These are phyloP conservation scores for Chionographis japonica DNA, from an alignment of 106 monocot genomes.

Conservation along the genomic window DNA sequence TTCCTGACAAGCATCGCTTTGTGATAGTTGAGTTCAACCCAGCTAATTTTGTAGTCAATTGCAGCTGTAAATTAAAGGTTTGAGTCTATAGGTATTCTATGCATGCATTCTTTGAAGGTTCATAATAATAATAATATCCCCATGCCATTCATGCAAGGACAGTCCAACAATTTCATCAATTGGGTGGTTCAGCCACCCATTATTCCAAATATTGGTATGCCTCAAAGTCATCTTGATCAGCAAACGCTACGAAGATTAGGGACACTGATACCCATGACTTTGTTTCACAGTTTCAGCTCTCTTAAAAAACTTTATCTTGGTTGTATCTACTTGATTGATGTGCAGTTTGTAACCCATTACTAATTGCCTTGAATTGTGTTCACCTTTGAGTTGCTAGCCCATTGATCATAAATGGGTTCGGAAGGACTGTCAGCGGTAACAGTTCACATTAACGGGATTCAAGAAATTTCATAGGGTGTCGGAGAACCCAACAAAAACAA, in stretches of 20 bases:
- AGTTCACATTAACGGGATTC: constrained; percentile 26
- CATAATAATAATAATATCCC: constrained; percentile 29
- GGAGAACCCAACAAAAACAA: constrained; percentile 23
- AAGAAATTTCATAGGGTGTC: constrained; percentile 24
- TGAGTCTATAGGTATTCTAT: constrained; percentile 30
- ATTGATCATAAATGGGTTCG: constrained; percentile 14
- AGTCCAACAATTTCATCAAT: constrained; percentile 29
- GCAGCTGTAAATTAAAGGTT: constrained; percentile 44
- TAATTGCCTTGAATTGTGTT: no score
- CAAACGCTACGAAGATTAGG: constrained; percentile 27
- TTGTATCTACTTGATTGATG: no score
- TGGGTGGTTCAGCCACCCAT: constrained; percentile 38
- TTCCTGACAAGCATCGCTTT: constrained; percentile 15
- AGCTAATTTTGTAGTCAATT: constrained; percentile 16
- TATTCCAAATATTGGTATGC: constrained; percentile 21
- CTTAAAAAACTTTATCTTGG: no score
- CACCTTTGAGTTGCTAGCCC: no score
- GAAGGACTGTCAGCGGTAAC: constrained; percentile 18
- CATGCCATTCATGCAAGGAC: constrained; percentile 41
- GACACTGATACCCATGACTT: no score
- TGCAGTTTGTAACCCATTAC: no score
- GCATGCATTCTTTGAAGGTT: constrained; percentile 47
- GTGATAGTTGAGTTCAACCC: constrained; percentile 33
- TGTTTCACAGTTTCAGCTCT: no score
- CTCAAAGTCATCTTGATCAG: constrained; percentile 30